These are phyloP conservation scores for Trichoderma semiorbis DNA, from an alignment of 2,329 filamentous ascomycete genomes.

Conservation along the genomic window DNA sequence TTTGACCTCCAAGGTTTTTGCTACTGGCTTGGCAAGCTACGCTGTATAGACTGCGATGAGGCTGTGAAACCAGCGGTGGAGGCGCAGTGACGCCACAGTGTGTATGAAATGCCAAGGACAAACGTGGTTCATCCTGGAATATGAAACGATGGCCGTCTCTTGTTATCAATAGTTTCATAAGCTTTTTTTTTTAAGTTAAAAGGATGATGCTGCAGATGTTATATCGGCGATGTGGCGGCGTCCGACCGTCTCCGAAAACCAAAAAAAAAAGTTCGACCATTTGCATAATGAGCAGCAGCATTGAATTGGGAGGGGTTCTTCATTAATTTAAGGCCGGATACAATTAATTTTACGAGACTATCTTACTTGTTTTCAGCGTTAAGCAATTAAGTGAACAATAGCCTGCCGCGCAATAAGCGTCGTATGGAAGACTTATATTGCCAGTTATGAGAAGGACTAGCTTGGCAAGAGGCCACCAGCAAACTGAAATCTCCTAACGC, in stretches of 20 bases:
- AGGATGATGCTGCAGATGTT: neutral
- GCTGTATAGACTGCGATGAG: neutral
- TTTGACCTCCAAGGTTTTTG: neutral
- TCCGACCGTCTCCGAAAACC: neutral
- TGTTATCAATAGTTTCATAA: neutral
- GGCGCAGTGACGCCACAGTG: neutral
- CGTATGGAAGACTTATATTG: too few relatives aligned
- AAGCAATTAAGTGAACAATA: too few relatives aligned
- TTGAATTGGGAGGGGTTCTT: neutral
- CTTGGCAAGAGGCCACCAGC: neutral
- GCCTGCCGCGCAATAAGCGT: too few relatives aligned
- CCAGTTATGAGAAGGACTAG: too few relatives aligned
- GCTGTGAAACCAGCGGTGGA: neutral
- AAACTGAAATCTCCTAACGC: neutral
- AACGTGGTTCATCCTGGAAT: neutral
- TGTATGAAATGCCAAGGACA: neutral
- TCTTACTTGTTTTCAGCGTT: neutral
- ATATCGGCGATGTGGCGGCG: neutral
- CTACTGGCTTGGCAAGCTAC: slow-evolving; percentile 4
- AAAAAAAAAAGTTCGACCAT: neutral
- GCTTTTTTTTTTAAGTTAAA: neutral
- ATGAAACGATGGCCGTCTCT: neutral
- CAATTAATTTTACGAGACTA: neutral
- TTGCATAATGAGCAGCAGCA: neutral
- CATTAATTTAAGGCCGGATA: too few relatives aligned